Base-by-base conservation (phyloP, 2,329 filamentous ascomycete species). In the Paecilomyces sp. region DNA sequence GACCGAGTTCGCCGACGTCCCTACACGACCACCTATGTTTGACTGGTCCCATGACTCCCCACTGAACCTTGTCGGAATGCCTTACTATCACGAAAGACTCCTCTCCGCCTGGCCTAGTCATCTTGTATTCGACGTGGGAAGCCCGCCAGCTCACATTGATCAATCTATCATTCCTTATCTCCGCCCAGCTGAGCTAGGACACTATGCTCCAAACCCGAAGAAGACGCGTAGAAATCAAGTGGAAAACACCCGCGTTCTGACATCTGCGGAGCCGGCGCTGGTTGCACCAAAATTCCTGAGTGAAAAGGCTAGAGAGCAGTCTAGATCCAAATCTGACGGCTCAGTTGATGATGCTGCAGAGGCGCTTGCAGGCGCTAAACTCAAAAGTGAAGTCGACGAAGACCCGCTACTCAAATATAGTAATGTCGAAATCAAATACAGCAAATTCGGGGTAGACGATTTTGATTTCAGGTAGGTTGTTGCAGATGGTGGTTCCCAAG, bases 371-470 rank as follows among this genome's bases (percentile, higher is more conserved):
- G 85, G 88, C 41, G 79, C 85, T 58, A 87, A 89, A 58, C 79
- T 93, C 3, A 88, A 90, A 62, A 82, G 81, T 50, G 88, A 88
- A 64, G 84, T 88, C 59, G 89, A 91, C 64, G 85, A 89, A 50
- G 92, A 96, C 59, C 89, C 94, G 3, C 89, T 93, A 24, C 84
- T 90, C 8, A 91, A 94, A 79, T 99, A 99, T 74, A 88, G 90
- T 64, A 92, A 92, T 68, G 90, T 97, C 11, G 93, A 97, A 74
- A 99, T 99, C 77, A 97, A 97, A 73, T 99, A 97, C 79, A 97
- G 93, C 81, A 95, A 92, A 72, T 99, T 97, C 74, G 94, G 94
- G 22, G 92, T 99, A n/a, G 93, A 97, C 69, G 95, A 99, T 74
- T 99, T 99, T 73, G 94, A 99, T 74, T 99, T 99, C 76, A 89